Conservation (phyloP, 805 yeast genomes). For the Torulaspora franciscae region DNA sequence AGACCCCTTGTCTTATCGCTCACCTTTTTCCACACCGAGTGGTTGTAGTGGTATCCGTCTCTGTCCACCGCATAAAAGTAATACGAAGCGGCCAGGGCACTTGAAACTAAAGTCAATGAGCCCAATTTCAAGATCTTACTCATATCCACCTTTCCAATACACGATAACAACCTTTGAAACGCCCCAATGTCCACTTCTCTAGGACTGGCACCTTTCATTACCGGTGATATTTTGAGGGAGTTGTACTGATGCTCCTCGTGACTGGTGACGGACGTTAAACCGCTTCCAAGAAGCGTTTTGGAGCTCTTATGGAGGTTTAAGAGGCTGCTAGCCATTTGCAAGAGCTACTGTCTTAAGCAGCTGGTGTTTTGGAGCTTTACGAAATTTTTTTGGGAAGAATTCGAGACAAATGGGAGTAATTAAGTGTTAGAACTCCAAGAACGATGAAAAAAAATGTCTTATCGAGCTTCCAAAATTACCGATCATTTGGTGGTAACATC, state of each 20-base stretch:
- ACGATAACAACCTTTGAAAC: neutral
- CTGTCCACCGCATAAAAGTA: constrained; percentile 24
- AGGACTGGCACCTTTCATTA: no score
- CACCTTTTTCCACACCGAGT: constrained; percentile 21
- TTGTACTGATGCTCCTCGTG: no score
- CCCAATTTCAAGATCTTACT: constrained; percentile 23
- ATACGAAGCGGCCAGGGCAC: constrained; percentile 23
- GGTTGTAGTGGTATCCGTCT: constrained; percentile 25
- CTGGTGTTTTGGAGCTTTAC: no score
- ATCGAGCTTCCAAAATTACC: neutral
- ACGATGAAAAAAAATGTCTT: neutral
- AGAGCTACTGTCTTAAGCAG: no score
- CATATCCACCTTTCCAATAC: constrained; percentile 11
- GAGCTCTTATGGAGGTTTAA: no score
- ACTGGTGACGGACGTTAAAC: no score
- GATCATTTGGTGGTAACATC: no score
- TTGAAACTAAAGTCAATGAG: constrained; percentile 19
- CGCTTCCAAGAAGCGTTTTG: no score
- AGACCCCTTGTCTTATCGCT: constrained; percentile 23
- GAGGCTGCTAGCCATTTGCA: no score
- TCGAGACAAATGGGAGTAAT: neutral
- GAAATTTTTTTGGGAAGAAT: neutral
- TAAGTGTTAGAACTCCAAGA: neutral
- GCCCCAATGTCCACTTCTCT: no score
- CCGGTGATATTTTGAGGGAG: no score